Evolutionary conservation across 306 rosid genomes (phyloP).

Genomic region (Cucurbita maxima): DNA sequence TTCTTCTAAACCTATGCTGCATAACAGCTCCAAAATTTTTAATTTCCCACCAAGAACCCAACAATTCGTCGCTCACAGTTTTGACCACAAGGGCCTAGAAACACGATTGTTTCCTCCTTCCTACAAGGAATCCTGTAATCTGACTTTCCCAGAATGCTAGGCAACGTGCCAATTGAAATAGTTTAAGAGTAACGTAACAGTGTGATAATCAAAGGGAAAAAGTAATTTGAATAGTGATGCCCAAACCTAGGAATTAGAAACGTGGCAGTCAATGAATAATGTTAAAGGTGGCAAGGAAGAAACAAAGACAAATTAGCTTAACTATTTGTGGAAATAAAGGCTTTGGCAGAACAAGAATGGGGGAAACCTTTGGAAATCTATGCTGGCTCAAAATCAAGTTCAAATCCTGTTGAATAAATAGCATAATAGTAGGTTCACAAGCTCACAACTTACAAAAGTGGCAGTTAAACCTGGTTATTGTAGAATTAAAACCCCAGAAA

Average conservation of each 20-base stretch:
- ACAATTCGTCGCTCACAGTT: too few species aligned
- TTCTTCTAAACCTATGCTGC: neutral
- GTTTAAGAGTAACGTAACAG: neutral
- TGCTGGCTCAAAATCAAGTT: neutral
- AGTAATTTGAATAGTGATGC: neutral
- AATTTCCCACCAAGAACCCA: neutral
- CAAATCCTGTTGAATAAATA: neutral
- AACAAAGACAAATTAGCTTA: neutral
- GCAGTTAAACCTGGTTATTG: neutral
- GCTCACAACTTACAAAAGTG: neutral
- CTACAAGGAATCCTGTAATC: neutral
- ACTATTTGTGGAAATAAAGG: neutral
- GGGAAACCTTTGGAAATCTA: neutral
- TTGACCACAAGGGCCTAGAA: neutral
- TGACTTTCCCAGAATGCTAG: neutral
- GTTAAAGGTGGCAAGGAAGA: neutral
- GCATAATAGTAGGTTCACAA: neutral
- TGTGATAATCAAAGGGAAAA: neutral
- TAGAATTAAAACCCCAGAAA: neutral
- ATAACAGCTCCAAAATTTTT: neutral
- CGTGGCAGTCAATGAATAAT: neutral
- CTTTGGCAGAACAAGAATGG: neutral
- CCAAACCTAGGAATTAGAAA: neutral
- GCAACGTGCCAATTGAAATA: neutral
- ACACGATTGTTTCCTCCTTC: neutral